Evolutionary conservation across 75 land plant species (phyloP), one percentile per base, ranked within the genome.

Genomic region (Sequoiadendron giganteum): DNA sequence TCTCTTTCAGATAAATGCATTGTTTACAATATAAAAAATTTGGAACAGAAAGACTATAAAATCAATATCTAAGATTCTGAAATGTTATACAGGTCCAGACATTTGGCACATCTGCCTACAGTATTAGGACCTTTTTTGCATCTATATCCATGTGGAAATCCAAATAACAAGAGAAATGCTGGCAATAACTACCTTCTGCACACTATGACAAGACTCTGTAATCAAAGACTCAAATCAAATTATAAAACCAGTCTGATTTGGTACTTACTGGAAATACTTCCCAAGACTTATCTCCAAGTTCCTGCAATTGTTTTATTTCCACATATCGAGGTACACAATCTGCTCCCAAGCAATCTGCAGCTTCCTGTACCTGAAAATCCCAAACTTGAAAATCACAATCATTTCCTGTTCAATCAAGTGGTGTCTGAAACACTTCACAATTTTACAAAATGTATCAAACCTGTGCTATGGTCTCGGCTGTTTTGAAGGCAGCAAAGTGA

Each of bases 321-420:
- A 96, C 98, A 90, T 97, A 92, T 43, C 98, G 93, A 47, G 98
- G 97, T 56, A 90, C 86, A 90, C 96, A 95, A 83, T 96, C 95
- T 49, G 95, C 99, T 58, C 95, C 98, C 91, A 97, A 90, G 88
- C 98, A 95, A 89, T 96, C 96, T 58, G 99, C 99, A 88, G 99
- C 99, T 86, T 95, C 98, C 91, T 97, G 99, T 34, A 96, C 93
- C 99, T 97, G 87, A 61, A 88, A 86, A 30, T 55, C 40, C 39
- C 43, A 47, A 86, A 54, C 40, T 73, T n/a, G 83, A 86, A 73
- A 78, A 70, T 3, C 10, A 15, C 75, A 32, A 34, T 54, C 38
- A 30, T 54, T 73, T 54, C 13, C 5, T 70, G 77, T 86, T 86
- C 43, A 38, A 54, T 19, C 83, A 86, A 21, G 6, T 15, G 77